Evolutionary conservation across 441 rosid species (phyloP).

Genomic region (Populus hybrid): DNA sequence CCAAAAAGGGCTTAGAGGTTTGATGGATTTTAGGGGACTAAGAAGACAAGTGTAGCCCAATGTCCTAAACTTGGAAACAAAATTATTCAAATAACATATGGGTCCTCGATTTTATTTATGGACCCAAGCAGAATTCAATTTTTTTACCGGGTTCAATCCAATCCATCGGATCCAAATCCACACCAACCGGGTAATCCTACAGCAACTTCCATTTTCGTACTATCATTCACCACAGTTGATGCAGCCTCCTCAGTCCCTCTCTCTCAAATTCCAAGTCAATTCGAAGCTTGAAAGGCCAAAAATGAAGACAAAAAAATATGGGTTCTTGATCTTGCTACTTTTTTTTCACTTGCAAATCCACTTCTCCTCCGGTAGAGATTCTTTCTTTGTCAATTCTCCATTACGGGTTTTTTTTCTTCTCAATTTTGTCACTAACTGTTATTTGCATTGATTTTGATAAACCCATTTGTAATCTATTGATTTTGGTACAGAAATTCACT

Average conservation of each 20-base stretch:
- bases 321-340: conserved; percentile 25
- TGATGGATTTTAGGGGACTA: too few relatives aligned
- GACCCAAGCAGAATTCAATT: background rate
- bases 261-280: background rate
- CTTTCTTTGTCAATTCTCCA: background rate
- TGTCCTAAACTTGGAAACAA: background rate
- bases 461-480: background rate
- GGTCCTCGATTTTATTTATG: background rate
- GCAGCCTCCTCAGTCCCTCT: background rate
- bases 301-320: conserved; percentile 18
- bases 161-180: background rate
- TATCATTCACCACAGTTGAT: background rate
- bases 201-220: background rate
- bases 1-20: too few relatives aligned
- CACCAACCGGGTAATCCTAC: background rate
- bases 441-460: background rate
- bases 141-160: background rate
- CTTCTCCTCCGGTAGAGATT: conserved; percentile 30
- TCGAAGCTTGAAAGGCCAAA: background rate
- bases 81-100: background rate
- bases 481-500: background rate
- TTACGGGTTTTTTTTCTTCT: background rate
- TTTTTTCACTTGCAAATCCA: conserved; percentile 20
- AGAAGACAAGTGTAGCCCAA: too few relatives aligned
- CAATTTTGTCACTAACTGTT: background rate